Evolutionary conservation across 1,284 basidiomycete genomes (phyloP).

Genomic region (Cystobasidium sp.): DNA sequence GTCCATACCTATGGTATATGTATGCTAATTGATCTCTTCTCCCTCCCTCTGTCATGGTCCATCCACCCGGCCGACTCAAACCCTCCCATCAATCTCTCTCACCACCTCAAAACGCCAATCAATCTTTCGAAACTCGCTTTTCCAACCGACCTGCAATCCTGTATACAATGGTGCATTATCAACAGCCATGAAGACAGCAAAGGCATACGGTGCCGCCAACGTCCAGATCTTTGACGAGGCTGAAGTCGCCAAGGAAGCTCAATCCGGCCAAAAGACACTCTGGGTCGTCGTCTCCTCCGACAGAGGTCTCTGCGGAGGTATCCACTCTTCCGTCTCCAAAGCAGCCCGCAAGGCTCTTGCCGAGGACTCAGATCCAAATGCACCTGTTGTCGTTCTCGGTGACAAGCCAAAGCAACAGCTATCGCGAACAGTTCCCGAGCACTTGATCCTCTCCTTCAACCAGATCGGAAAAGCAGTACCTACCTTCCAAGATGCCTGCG

Average conservation of each 20-base stretch:
- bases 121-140: too few relatives aligned
- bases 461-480: conserved; percentile 97
- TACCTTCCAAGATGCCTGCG: conserved; percentile 92
- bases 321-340: conserved; percentile 96
- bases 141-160: too few relatives aligned
- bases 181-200: conserved; percentile 88
- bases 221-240: conserved; percentile 76
- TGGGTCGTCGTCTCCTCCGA: conserved; percentile 72
- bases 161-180: too few relatives aligned
- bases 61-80: neutral
- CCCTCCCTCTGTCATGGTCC: neutral
- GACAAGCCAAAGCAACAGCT: conserved; percentile 98
- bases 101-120: neutral
- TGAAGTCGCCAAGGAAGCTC: conserved; percentile 65
- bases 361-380: conserved; percentile 60
- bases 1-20: neutral
- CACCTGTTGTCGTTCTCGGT: conserved; percentile 81
- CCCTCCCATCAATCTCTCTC: neutral
- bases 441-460: conserved; percentile 88
- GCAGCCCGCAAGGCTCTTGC: conserved; percentile 71
- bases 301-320: conserved; percentile 99
- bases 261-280: conserved; percentile 61
- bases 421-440: conserved; percentile 67
- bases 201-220: conserved; percentile 93
- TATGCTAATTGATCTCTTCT: neutral